Evolutionary conservation across 345 rosid genomes (phyloP).

Genomic region (Salix arbutifolia): DNA sequence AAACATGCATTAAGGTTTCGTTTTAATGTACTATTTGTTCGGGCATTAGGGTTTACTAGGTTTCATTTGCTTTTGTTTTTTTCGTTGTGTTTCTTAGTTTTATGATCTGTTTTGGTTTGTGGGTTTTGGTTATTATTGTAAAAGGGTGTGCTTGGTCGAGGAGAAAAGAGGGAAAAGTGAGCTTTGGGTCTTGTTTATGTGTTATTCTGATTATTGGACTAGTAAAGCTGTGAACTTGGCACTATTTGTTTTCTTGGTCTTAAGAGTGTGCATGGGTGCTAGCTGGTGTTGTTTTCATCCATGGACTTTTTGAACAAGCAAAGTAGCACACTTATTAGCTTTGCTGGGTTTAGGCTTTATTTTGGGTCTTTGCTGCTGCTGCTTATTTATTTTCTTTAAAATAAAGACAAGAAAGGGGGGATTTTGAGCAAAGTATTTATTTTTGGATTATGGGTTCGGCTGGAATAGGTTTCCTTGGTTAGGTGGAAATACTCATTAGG

Average conservation of each 20-base stretch:
- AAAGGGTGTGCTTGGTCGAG: conserved; percentile 1
- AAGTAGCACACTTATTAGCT: background rate
- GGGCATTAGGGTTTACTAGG: conserved; percentile 12
- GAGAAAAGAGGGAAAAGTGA: background rate
- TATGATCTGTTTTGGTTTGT: conserved; percentile 2
- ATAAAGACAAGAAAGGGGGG: background rate
- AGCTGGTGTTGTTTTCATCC: background rate
- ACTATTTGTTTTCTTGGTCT: background rate
- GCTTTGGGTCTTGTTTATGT: background rate
- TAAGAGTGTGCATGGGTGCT: background rate
- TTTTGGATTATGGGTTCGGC: background rate
- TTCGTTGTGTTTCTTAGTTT: background rate
- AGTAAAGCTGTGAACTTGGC: background rate
- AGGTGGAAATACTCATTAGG: background rate
- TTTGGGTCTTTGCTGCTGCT: background rate
- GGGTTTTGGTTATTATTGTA: background rate
- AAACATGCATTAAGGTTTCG: background rate
- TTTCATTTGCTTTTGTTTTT: background rate
- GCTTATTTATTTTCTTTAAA: background rate
- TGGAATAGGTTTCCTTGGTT: background rate
- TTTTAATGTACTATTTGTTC: background rate
- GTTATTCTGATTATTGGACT: background rate
- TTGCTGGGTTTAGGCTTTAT: background rate
- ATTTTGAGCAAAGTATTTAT: background rate
- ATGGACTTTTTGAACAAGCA: background rate